These are phyloP conservation scores for Curvularia spicifera DNA, from an alignment of 2,329 filamentous ascomycete genomes.

Conservation along the genomic window DNA sequence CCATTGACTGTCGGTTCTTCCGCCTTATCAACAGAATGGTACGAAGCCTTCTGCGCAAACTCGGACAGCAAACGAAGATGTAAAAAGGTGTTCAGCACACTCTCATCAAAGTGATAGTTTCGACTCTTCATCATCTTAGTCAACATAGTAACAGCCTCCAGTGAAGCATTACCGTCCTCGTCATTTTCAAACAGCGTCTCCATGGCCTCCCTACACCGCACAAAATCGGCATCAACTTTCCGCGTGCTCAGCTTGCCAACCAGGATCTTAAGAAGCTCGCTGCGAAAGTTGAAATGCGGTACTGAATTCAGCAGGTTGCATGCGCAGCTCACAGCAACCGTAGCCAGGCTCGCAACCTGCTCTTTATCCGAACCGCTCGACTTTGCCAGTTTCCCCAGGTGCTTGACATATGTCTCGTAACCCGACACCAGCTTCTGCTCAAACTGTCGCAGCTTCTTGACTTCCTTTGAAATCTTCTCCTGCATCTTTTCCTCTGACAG, in stretches of 20 bases:
- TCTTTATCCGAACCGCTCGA: slow-evolving; percentile 53
- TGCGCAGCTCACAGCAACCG: slow-evolving; percentile 82
- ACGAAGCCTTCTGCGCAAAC: slow-evolving; percentile 83
- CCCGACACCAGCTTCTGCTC: slow-evolving; percentile 86
- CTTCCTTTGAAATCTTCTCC: slow-evolving; percentile 89
- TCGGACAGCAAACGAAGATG: slow-evolving; percentile 87
- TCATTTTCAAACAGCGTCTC: slow-evolving; percentile 85
- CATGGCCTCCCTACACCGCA: slow-evolving; percentile 77
- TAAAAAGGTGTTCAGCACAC: slow-evolving; percentile 87
- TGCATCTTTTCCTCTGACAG: slow-evolving; percentile 74
- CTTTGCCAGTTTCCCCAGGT: slow-evolving; percentile 72
- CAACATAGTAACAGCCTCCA: slow-evolving; percentile 84
- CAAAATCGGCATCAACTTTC: slow-evolving; percentile 74
- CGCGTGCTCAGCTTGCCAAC: slow-evolving; percentile 80
- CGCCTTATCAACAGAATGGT: slow-evolving; percentile 72
- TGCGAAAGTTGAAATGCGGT: slow-evolving; percentile 96
- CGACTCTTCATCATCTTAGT: slow-evolving; percentile 94
- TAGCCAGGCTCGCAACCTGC: slow-evolving; percentile 61
- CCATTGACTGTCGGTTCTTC: slow-evolving; percentile 53
- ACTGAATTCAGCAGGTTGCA: slow-evolving; percentile 81
- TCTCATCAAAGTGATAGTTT: slow-evolving; percentile 83
- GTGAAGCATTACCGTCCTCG: slow-evolving; percentile 84
- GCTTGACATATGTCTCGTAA: slow-evolving; percentile 84
- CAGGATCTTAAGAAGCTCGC: slow-evolving; percentile 84
- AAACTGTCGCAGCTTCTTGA: slow-evolving; percentile 79